phyloP scores from a whole-genome alignment of 2,329 filamentous ascomycete species.

The Fonsecaea nubica region DNA sequence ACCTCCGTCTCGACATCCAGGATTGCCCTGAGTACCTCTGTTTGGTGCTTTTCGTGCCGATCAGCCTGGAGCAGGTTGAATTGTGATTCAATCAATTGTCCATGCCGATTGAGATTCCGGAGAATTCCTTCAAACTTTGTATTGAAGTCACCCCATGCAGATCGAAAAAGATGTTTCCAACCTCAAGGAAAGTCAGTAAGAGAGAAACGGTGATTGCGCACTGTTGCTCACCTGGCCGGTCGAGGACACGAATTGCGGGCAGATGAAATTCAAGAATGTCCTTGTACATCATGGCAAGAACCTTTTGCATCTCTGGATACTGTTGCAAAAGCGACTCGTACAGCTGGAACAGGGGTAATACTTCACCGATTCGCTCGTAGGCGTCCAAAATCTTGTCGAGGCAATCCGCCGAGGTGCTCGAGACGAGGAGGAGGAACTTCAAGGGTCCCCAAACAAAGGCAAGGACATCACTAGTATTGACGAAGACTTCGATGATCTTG shows the following conservation, averaged over 20 bases:
- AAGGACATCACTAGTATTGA: slow-evolving; percentile 34
- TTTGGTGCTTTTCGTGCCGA: slow-evolving; percentile 22
- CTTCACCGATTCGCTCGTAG: slow-evolving; percentile 40
- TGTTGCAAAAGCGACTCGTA: slow-evolving; percentile 36
- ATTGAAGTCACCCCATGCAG: slow-evolving; percentile 41
- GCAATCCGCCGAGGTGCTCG: slow-evolving; percentile 20
- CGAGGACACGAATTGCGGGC: slow-evolving; percentile 34
- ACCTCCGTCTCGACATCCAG: background rate
- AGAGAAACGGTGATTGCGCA: background rate
- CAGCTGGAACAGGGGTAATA: slow-evolving; percentile 36
- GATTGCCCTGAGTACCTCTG: slow-evolving; percentile 5
- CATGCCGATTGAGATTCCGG: slow-evolving; percentile 34
- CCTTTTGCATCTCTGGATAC: slow-evolving; percentile 29
- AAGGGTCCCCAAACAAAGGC: slow-evolving; percentile 43
- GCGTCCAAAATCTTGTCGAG: slow-evolving; percentile 37
- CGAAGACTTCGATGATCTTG: slow-evolving; percentile 39
- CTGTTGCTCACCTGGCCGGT: slow-evolving; percentile 33
- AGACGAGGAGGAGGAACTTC: slow-evolving; percentile 37
- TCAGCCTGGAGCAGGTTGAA: slow-evolving; percentile 37
- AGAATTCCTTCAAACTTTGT: slow-evolving; percentile 35
- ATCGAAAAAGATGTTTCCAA: slow-evolving; percentile 42
- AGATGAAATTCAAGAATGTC: slow-evolving; percentile 39
- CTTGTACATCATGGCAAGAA: slow-evolving; percentile 35
- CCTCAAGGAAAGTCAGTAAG: slow-evolving; percentile 27
- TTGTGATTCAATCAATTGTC: slow-evolving; percentile 38